phyloP scores from a whole-genome alignment of 2,329 filamentous ascomycete genomes.

The Penicillium sp. region DNA sequence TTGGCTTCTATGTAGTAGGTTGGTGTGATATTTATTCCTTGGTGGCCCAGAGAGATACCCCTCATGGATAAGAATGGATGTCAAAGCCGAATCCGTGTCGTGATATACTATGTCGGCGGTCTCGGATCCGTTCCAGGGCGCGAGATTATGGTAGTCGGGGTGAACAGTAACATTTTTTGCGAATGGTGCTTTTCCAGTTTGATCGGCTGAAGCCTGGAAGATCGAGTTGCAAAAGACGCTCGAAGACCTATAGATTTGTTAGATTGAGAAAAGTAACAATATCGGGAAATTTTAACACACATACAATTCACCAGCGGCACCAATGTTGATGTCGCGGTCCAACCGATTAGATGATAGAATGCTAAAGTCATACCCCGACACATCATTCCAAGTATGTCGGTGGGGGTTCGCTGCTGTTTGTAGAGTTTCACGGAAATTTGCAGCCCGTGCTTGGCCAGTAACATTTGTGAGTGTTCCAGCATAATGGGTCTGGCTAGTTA shows the following conservation, averaged over 20 bases:
- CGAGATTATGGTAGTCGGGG: neutral
- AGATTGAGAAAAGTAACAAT: neutral
- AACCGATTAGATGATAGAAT: neutral
- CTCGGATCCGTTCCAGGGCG: neutral
- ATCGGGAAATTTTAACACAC: neutral
- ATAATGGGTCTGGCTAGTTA: too few relatives aligned
- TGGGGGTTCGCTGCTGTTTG: too few relatives aligned
- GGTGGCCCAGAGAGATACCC: neutral
- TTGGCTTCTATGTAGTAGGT: neutral
- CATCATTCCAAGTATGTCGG: too few relatives aligned
- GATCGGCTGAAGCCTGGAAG: neutral
- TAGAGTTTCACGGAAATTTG: too few relatives aligned
- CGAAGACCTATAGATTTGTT: neutral
- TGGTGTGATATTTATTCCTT: neutral
- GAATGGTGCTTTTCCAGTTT: neutral
- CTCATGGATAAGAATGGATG: neutral
- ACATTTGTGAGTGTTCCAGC: too few relatives aligned
- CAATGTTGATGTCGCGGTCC: neutral
- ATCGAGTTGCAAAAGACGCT: neutral
- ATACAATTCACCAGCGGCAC: neutral
- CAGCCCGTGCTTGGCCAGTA: too few relatives aligned
- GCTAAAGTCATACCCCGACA: too few relatives aligned
- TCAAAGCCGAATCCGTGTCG: neutral
- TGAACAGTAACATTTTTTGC: neutral
- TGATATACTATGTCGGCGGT: neutral